These are phyloP conservation scores for Solanum verrucosum DNA, from an alignment of 257 asterid species.

Conservation along the genomic window DNA sequence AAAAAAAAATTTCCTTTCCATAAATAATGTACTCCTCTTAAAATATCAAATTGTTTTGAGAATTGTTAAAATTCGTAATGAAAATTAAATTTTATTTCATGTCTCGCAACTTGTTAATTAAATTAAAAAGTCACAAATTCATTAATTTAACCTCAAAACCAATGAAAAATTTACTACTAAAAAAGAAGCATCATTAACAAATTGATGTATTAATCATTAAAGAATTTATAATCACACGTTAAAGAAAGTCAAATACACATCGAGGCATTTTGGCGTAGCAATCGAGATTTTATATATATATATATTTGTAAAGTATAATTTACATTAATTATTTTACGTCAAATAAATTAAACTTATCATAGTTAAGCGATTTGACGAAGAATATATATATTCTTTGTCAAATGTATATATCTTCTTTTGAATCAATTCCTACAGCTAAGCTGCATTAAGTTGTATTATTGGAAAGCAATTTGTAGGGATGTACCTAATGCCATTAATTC, in stretches of 20 bases:
- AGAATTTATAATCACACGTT: neutral
- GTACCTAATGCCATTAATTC: neutral
- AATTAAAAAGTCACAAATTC: too few species aligned
- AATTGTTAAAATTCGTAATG: too few species aligned
- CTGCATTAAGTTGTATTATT: neutral
- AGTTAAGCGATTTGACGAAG: neutral
- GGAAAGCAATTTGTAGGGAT: neutral
- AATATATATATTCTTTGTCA: neutral
- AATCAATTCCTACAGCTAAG: neutral
- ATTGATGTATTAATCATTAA: neutral
- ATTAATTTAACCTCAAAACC: neutral
- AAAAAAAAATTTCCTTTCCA: neutral
- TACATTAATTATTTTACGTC: neutral
- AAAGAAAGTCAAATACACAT: neutral
- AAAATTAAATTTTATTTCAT: too few species aligned
- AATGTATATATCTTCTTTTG: neutral
- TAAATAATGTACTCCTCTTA: neutral
- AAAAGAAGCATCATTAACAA: neutral
- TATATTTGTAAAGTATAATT: too few species aligned
- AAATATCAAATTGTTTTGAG: neutral
- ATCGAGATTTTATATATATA: neutral
- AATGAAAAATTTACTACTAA: neutral
- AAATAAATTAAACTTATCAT: neutral
- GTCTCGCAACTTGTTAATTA: too few species aligned
- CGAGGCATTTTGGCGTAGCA: neutral